Evolutionary conservation across 352 stramenopile species (phyloP).

Genomic region (Elongisporangium senticosum): DNA sequence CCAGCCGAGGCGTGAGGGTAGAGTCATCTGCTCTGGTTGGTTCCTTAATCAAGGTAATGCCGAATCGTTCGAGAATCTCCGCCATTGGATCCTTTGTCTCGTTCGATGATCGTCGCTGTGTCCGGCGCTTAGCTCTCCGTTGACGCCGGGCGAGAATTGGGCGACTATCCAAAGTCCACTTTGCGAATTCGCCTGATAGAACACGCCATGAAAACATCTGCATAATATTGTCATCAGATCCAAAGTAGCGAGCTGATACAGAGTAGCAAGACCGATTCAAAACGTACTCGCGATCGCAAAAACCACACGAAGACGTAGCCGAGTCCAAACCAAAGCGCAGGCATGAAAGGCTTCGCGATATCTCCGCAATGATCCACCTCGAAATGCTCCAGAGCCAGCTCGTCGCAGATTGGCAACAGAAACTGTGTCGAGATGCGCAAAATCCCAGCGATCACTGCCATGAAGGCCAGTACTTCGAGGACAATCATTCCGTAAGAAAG

Average conservation of each 20-base stretch:
- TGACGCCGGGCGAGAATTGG: conserved; percentile 1
- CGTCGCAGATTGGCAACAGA: conserved; percentile 16
- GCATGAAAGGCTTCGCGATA: conserved; percentile 24
- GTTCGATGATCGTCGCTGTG: conserved; percentile 4
- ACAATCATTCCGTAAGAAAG: conserved; percentile 8
- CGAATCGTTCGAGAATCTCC: conserved; percentile 29
- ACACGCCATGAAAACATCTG: conserved; percentile 53
- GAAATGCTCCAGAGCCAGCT: conserved; percentile 19
- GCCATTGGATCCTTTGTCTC: conserved; percentile 20
- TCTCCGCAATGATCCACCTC: conserved; percentile 18
- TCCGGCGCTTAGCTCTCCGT: conserved; percentile 5
- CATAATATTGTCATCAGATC: not conserved
- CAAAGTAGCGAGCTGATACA: not conserved
- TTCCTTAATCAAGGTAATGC: conserved; percentile 33
- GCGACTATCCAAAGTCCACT: conserved; percentile 13
- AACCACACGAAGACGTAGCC: conserved; percentile 42
- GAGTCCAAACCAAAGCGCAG: conserved; percentile 50
- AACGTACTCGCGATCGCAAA: conserved; percentile 34
- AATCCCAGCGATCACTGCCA: conserved; percentile 4
- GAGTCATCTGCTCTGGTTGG: conserved; percentile 8
- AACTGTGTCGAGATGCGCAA: conserved; percentile 7
- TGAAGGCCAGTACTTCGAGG: conserved; percentile 13
- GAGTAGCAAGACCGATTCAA: not conserved
- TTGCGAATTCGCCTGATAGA: conserved; percentile 32
- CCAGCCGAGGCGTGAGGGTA: conserved; percentile 22